These are phyloP conservation scores for Rhododendron molle DNA, from an alignment of 148 eudicot genomes.

Conservation along the genomic window DNA sequence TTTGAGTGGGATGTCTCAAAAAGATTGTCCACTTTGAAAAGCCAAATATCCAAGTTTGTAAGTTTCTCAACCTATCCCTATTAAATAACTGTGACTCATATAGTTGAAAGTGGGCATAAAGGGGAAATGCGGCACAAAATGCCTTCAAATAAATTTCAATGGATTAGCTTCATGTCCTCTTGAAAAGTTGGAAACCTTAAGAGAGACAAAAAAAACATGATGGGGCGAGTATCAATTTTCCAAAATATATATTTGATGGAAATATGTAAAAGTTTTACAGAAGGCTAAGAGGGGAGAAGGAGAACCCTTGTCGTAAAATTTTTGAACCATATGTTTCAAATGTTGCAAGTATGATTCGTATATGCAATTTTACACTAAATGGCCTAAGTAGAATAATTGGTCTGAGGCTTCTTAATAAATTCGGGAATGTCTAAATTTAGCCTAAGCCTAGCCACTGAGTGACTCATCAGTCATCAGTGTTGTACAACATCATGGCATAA, in stretches of 20 bases:
- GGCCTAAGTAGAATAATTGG: background rate
- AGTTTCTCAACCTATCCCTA: background rate
- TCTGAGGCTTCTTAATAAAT: background rate
- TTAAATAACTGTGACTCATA: background rate
- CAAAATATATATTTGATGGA: background rate
- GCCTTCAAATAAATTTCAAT: background rate
- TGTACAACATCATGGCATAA: no score
- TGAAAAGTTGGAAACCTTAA: background rate
- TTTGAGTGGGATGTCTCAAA: background rate
- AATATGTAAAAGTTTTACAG: background rate
- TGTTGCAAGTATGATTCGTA: background rate
- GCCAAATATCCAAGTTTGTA: background rate
- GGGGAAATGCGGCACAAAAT: background rate
- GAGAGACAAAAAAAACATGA: background rate
- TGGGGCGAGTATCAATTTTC: background rate
- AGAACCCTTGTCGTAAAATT: background rate
- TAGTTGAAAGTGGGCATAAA: background rate
- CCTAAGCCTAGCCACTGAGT: background rate
- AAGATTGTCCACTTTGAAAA: background rate
- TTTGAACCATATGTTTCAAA: background rate
- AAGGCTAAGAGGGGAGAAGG: background rate
- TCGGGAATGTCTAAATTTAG: background rate
- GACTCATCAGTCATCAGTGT: no score
- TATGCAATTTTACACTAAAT: background rate
- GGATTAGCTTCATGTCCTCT: background rate